Evolutionary conservation across 2,329 filamentous ascomycete species (phyloP).

Genomic region (Colletotrichum spaethianum): DNA sequence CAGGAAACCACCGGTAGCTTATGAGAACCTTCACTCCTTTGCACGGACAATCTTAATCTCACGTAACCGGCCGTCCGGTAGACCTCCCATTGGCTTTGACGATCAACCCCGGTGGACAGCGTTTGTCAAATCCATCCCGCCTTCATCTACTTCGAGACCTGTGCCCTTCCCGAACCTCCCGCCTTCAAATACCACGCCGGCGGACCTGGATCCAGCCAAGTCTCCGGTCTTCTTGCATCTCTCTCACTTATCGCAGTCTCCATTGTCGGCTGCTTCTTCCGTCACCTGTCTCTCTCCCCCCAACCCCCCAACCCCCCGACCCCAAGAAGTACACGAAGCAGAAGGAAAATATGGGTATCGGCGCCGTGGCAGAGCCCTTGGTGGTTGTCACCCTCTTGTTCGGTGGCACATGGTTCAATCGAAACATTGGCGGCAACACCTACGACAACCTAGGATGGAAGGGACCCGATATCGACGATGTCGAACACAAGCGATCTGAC

Average conservation of each 20-base stretch:
- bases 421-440: slow-evolving; percentile 54
- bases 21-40: slow-evolving; percentile 3
- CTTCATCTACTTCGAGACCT: slow-evolving; percentile 24
- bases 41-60: slow-evolving; percentile 30
- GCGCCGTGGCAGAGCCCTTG: slow-evolving; percentile 58
- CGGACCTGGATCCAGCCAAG: slow-evolving; percentile 29
- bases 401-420: slow-evolving; percentile 61
- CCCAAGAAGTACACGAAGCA: not conserved
- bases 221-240: slow-evolving; percentile 20
- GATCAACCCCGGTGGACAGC: slow-evolving; percentile 10
- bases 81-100: slow-evolving; percentile 7
- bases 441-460: slow-evolving; percentile 42
- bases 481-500: slow-evolving; percentile 55
- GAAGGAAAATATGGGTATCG: slow-evolving; percentile 53
- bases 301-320: not conserved
- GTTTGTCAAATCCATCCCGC: slow-evolving; percentile 30
- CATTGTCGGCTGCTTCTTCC: slow-evolving; percentile 10
- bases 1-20: slow-evolving; percentile 12
- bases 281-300: not conserved
- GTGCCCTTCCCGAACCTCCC: slow-evolving; percentile 35
- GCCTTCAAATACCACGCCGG: slow-evolving; percentile 35
- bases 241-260: slow-evolving; percentile 16
- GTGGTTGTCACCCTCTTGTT: slow-evolving; percentile 60
- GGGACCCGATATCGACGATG: slow-evolving; percentile 25
- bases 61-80: slow-evolving; percentile 23